phyloP scores from a whole-genome alignment of 176 grass and related monocot genomes.

The Paspalum notatum region DNA sequence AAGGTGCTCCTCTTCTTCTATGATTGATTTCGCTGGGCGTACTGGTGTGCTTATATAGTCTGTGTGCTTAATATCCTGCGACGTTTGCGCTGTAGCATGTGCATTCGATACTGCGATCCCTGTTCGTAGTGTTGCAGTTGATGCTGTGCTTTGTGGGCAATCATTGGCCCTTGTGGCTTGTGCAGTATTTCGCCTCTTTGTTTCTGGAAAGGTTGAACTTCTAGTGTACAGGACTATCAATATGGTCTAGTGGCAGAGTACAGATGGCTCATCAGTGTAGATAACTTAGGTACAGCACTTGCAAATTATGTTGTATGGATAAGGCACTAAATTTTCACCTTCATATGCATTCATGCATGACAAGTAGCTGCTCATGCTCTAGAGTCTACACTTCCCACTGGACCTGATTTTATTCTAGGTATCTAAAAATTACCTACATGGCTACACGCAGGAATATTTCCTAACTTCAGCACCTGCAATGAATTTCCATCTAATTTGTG shows the following conservation, averaged over 20 bases:
- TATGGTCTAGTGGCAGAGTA: neutral
- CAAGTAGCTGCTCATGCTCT: neutral
- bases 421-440: neutral
- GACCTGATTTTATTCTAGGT: neutral
- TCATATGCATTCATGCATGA: neutral
- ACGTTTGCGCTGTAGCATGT: neutral
- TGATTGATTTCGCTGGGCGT: neutral
- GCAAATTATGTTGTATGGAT: neutral
- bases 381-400: neutral
- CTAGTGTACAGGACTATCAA: neutral
- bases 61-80: neutral
- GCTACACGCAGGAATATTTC: neutral
- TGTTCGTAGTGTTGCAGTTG: neutral
- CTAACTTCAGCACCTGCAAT: neutral
- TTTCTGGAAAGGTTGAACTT: neutral
- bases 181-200: neutral
- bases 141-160: neutral
- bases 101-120: neutral
- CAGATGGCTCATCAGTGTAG: neutral
- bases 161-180: neutral
- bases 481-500: neutral
- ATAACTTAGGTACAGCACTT: neutral
- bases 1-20: conserved; percentile 46
- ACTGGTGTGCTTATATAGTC: neutral
- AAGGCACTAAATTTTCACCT: neutral